A percentile compares a stretch with the other conserved stretches of the same genome.
phyloP scores from a whole-genome alignment of 164 flowering plant species.

The Berberis vulgaris region DNA sequence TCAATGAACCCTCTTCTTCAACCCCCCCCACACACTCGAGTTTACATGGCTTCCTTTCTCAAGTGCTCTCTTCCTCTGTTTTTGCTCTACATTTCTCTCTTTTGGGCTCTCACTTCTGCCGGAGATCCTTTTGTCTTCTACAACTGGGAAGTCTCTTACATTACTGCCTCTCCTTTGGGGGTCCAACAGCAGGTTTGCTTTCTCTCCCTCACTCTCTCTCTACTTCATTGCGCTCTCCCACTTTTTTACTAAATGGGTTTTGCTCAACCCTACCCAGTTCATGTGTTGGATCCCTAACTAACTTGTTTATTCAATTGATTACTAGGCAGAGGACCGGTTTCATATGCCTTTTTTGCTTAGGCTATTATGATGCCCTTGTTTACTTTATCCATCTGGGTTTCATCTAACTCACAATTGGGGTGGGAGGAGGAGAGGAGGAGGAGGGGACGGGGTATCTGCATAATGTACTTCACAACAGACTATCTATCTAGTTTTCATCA shows the following conservation, averaged over 20 bases:
- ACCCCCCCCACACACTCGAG: too few relatives aligned
- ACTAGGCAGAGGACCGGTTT: neutral
- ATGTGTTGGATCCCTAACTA: neutral
- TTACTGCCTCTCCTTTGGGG: constrained; percentile 66
- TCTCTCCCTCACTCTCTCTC: neutral
- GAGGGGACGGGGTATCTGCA: too few relatives aligned
- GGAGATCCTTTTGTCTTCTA: constrained; percentile 44
- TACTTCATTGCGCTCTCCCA: too few relatives aligned
- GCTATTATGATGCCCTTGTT: too few relatives aligned
- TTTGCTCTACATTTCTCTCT: constrained; percentile 25
- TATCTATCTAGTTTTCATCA: too few relatives aligned
- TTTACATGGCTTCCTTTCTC: constrained; percentile 19
- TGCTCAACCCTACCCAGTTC: neutral
- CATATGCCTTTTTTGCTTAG: too few relatives aligned
- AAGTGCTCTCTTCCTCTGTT: constrained; percentile 4
- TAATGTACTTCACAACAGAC: too few relatives aligned
- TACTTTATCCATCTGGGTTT: neutral
- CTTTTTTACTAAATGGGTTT: neutral
- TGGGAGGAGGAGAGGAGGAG: too few relatives aligned
- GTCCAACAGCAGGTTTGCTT: constrained; percentile 61
- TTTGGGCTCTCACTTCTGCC: constrained; percentile 28
- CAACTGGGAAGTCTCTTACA: constrained; percentile 49
- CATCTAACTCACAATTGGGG: neutral
- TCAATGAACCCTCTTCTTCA: neutral
- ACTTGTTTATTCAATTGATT: neutral